phyloP scores from a whole-genome alignment of 2,329 filamentous ascomycete genomes.

The Colletotrichum sp. region DNA sequence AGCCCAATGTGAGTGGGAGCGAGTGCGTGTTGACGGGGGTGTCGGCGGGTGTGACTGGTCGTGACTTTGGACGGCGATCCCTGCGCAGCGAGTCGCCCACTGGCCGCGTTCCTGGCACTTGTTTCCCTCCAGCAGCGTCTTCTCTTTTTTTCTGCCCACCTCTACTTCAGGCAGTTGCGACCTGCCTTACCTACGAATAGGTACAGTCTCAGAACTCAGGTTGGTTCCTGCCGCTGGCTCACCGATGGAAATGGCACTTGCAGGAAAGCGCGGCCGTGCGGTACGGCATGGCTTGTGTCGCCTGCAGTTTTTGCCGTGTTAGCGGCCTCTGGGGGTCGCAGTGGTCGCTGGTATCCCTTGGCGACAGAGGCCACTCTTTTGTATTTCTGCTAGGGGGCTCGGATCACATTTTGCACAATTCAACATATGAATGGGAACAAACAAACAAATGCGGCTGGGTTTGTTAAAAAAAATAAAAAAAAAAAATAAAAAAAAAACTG shows the following conservation, averaged over 20 bases:
- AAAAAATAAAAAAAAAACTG: background rate
- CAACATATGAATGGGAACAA: background rate
- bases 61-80: background rate
- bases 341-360: background rate
- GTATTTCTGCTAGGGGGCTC: background rate
- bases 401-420: slow-evolving; percentile 9
- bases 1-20: background rate
- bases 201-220: background rate
- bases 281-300: background rate
- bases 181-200: too few relatives aligned
- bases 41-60: background rate
- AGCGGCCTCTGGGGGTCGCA: background rate
- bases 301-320: slow-evolving; percentile 10
- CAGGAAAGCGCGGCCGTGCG: background rate
- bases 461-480: background rate
- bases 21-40: background rate
- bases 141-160: background rate
- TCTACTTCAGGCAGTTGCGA: background rate
- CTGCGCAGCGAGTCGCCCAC: background rate
- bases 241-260: background rate
- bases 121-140: background rate
- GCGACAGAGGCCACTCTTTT: background rate
- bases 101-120: background rate
- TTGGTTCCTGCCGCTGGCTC: background rate
- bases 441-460: background rate